Base-by-base conservation (phyloP, 2,329 filamentous ascomycete genomes). In the Fonsecaea multimorphosa region DNA sequence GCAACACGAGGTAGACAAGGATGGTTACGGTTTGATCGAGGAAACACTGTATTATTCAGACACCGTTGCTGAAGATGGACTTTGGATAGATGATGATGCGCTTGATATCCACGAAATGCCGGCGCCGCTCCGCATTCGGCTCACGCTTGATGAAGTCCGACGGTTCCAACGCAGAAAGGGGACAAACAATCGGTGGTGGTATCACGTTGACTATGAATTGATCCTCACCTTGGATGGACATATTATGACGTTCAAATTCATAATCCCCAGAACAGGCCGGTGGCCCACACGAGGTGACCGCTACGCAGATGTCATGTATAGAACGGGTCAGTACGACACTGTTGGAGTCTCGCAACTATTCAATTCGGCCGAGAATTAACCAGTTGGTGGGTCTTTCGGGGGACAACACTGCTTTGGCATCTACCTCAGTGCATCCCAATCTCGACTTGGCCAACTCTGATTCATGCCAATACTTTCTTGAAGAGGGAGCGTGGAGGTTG, bases 131-230 rank as follows among this genome's bases (percentile, higher is more conserved):
- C 11, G 1, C 6, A 57, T 63, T 38, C 27, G 32, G 7, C 57
- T 63, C 8, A 12, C 49, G 2, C 11, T n/a, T 6, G 46, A 44
- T 34, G 27, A 52, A 19, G 5, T 36, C 36, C 31, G 11, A 29
- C 3, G 1, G 2, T 16, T 40, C 31, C 9, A 19, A 31, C 29
- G 29, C 29, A 31, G 29, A 31, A 16, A 19, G 4, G 16, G 24
- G 8, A 22, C 32, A 12, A 19, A n/a, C 16, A 58, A 9, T 14
- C 11, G 36, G 16, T 32, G 29, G 24, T 31, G 29, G n/a, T 12
- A 19, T 8, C 19, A 24, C 36, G 6, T 56, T 36, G 61, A 58
- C 4, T 66, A 66, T 31, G 64, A 66, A 22, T 16, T 66, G 12
- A 27, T 19, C 3, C 36, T 66, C 2, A n/a, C 31, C 2, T 22